These are phyloP conservation scores for Phytophthora megakarya DNA, from an alignment of 352 stramenopile species.

Conservation along the genomic window DNA sequence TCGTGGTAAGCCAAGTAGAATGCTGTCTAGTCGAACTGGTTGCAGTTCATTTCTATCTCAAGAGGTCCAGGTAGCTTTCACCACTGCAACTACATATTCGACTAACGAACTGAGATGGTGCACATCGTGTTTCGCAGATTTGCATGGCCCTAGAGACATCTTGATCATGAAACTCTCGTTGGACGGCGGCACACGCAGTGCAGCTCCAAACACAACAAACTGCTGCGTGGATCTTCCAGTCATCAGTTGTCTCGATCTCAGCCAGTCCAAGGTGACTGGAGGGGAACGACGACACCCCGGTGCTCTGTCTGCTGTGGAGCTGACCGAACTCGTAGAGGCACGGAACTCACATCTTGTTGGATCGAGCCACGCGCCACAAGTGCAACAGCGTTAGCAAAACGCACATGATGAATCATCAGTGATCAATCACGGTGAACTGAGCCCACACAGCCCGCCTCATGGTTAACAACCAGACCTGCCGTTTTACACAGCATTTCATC, in stretches of 20 bases:
- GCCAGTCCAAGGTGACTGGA: neutral
- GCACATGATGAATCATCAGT: too few species aligned
- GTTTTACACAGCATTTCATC: neutral
- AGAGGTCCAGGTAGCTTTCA: conserved; percentile 9
- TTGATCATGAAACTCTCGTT: conserved; percentile 10
- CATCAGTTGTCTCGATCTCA: conserved; percentile 4
- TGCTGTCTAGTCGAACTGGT: neutral
- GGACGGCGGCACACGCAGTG: conserved; percentile 16
- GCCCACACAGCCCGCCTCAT: neutral
- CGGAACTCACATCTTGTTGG: conserved; percentile 9
- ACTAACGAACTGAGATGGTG: conserved; percentile 14
- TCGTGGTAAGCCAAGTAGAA: neutral
- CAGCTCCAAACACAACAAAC: conserved; percentile 12
- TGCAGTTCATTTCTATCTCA: conserved; percentile 13
- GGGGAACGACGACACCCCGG: neutral
- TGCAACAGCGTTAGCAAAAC: conserved; percentile 2
- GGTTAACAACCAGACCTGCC: neutral
- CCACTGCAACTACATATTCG: neutral
- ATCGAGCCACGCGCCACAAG: conserved; percentile 15
- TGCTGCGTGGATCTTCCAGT: conserved; percentile 1
- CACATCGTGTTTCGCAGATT: conserved; percentile 17
- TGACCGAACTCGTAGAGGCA: conserved; percentile 1
- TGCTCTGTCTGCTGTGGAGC: conserved; percentile 4
- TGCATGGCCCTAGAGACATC: conserved; percentile 19
- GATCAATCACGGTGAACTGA: conserved; percentile 13